Evolutionary conservation across 768 basidiomycete species (phyloP).

Genomic region (Leccinum broughii): DNA sequence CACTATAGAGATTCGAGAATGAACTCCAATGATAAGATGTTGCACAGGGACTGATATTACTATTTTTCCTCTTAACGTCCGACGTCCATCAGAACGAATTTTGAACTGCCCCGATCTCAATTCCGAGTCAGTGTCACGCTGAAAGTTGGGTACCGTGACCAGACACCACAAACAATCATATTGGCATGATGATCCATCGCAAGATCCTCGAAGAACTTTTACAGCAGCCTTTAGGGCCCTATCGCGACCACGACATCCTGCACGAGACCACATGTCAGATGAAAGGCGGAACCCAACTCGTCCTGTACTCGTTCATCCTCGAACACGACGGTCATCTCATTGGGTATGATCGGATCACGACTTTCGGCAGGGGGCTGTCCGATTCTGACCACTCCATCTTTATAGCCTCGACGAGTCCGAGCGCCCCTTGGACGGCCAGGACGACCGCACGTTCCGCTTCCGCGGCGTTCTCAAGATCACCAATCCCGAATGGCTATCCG

Average conservation of each 20-base stretch:
- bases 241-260: conserved; percentile 29
- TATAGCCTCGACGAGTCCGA: conserved; percentile 52
- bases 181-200: conserved; percentile 21
- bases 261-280: conserved; percentile 19
- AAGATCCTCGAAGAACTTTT: conserved; percentile 27
- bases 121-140: too few relatives aligned
- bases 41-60: not conserved
- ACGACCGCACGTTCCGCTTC: conserved; percentile 43
- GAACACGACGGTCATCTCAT: conserved; percentile 26
- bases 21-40: not conserved
- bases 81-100: not conserved
- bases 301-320: conserved; percentile 33
- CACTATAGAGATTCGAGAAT: not conserved
- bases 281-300: conserved; percentile 11
- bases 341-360: conserved; percentile 21
- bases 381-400: conserved; percentile 1
- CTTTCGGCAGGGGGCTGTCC: not conserved
- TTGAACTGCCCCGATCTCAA: not conserved
- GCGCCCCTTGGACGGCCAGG: conserved; percentile 32
- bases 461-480: conserved; percentile 52
- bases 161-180: not conserved
- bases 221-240: conserved; percentile 31
- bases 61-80: not conserved
- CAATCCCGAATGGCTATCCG: conserved; percentile 50
- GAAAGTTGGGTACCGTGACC: too few relatives aligned